phyloP scores from a whole-genome alignment of 257 asterid species.

The Gentiana macrophylla region DNA sequence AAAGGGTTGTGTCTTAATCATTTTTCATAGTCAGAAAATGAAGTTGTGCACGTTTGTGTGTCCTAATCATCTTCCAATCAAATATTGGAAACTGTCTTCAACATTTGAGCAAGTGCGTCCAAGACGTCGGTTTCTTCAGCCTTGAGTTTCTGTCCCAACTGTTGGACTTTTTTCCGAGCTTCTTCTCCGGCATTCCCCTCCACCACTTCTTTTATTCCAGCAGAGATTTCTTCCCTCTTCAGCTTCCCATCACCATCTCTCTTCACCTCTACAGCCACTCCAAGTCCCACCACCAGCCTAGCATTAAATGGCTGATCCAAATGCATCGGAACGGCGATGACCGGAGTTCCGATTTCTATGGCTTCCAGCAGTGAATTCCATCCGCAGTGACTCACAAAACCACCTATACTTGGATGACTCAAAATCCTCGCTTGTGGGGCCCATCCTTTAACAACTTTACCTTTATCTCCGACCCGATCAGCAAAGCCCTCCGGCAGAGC shows the following conservation, averaged over 20 bases:
- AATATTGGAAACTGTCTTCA: constrained; percentile 2
- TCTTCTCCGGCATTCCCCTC: constrained; percentile 12
- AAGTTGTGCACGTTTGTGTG: no score
- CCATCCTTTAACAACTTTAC: constrained; percentile 22
- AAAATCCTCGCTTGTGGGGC: constrained; percentile 26
- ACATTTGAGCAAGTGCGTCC: constrained; percentile 8
- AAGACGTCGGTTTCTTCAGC: constrained; percentile 11
- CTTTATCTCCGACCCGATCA: constrained; percentile 15
- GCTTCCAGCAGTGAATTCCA: constrained; percentile 29
- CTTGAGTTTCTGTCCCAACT: constrained; percentile 7
- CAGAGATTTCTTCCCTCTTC: constrained; percentile 11
- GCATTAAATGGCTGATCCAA: constrained; percentile 30
- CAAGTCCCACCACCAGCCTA: constrained; percentile 21
- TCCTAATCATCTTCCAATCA: no score
- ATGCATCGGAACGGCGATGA: constrained; percentile 27
- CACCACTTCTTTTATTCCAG: constrained; percentile 17
- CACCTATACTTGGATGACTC: constrained; percentile 19
- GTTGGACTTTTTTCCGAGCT: constrained; percentile 2
- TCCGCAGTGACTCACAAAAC: constrained; percentile 27
- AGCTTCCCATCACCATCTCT: constrained; percentile 10
- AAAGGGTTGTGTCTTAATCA: no score
- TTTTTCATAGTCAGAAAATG: no score
- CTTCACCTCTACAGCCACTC: constrained; percentile 17
- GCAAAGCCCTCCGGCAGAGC: constrained; percentile 22
- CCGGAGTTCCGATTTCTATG: constrained; percentile 21